These are phyloP conservation scores for Mycena galopus DNA, from an alignment of 768 basidiomycete species.

Conservation along the genomic window DNA sequence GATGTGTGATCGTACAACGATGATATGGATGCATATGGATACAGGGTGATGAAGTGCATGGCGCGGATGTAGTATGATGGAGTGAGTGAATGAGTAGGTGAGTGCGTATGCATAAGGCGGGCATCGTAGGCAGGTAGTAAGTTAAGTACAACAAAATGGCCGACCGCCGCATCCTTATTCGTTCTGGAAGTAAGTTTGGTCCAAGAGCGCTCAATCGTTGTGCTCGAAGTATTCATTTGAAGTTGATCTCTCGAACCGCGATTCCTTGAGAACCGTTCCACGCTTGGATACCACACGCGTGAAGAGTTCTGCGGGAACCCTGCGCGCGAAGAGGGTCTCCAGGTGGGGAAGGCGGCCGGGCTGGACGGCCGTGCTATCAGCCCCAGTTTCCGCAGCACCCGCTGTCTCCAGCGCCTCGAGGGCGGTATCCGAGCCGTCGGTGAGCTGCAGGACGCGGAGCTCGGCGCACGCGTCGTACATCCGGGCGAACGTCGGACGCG, in stretches of 20 bases:
- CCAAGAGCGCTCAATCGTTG: not conserved
- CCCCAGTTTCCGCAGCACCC: not conserved
- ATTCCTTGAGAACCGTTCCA: not conserved
- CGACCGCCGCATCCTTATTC: not conserved
- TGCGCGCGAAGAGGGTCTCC: slow-evolving; percentile 13
- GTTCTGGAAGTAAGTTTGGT: slow-evolving; percentile 4
- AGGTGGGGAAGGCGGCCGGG: slow-evolving; percentile 8
- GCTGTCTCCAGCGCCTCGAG: slow-evolving; percentile 36
- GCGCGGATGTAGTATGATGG: slow-evolving; percentile 1
- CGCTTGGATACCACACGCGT: not conserved
- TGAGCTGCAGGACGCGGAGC: slow-evolving; percentile 41
- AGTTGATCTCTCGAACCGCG: not conserved
- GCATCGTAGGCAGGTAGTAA: not conserved
- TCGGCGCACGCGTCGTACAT: slow-evolving; percentile 46
- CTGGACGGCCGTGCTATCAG: too few relatives aligned
- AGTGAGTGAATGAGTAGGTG: slow-evolving; percentile 1
- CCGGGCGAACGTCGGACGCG: slow-evolving; percentile 33
- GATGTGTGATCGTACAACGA: slow-evolving; percentile 6
- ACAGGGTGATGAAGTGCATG: slow-evolving; percentile 21
- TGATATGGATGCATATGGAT: slow-evolving; percentile 18
- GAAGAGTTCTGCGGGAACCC: not conserved
- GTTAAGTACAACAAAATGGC: not conserved
- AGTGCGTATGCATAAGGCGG: not conserved
- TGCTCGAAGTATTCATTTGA: not conserved
- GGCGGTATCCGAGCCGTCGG: slow-evolving; percentile 40